Base-by-base conservation (phyloP, 345 rosid genomes). In the Odontarrhena argentea region DNA sequence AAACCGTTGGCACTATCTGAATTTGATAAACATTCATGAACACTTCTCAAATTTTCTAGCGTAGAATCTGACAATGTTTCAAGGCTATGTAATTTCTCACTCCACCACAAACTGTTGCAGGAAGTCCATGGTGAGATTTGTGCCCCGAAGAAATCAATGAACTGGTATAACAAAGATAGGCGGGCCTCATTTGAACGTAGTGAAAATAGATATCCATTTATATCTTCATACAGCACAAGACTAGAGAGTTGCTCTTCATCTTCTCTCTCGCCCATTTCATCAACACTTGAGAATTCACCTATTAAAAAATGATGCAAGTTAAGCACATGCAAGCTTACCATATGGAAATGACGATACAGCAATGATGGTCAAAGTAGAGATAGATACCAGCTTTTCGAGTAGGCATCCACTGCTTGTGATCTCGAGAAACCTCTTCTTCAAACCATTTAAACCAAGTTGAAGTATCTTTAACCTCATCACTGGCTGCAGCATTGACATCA, bases 361-460 rank as follows among this genome's bases (percentile, higher is more conserved):
- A 53, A 55, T 69, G 72, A 59, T 69, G 8, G 55, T 34, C 22
- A 50, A 36, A 35, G 49, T 14, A 49, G 70, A 78, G 69, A 78
- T 24, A 75, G 48, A 68, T 71, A 84, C 87, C 91, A 53, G 82
- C 61, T 72, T 83, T 82, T 61, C 73, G 92, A 64, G 88, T 66
- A 66, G 97, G 99, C 91, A 88, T 83, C 99, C 99, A 94, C 24
- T 87, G 96, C 69, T 50, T 75, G 37, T 75, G 75, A 74, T 91
- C 97, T 74, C 99, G 83, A 44, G 78, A 78, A 32, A 72, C 79
- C 83, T 91, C 99, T 77, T 86, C 95, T 68, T 84, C 82, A 3
- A 86, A 84, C 97, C 99, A 94, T 77, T 84, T 87, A 70, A 77
- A 55, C 99, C 99, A 94, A 63, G 89, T 91, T 67, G 87, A 83